A percentile compares a stretch with the other conserved stretches of the same genome.
These are phyloP conservation scores for Arctium lappa DNA, from an alignment of 129 eudicot genomes.

Conservation along the genomic window DNA sequence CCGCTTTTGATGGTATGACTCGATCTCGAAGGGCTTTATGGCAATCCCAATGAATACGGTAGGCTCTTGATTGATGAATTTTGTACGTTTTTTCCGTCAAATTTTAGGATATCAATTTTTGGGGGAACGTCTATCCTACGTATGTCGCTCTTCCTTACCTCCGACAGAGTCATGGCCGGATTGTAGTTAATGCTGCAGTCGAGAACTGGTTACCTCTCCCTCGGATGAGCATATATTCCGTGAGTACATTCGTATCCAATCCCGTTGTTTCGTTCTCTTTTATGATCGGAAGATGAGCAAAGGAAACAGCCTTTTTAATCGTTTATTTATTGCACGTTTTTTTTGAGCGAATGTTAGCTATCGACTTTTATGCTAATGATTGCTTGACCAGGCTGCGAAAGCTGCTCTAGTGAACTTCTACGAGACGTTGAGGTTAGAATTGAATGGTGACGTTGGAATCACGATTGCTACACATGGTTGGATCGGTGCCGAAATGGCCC, in stretches of 20 bases:
- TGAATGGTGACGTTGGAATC: slow-evolving; percentile 70
- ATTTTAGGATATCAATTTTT: slow-evolving; percentile 85
- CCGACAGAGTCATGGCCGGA: slow-evolving; percentile 54
- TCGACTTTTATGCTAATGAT: not conserved
- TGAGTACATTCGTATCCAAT: slow-evolving; percentile 32
- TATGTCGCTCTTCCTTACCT: slow-evolving; percentile 88
- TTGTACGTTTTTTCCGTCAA: not conserved
- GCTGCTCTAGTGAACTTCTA: slow-evolving; percentile 88
- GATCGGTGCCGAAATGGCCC: slow-evolving; percentile 83
- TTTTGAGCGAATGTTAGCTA: not conserved
- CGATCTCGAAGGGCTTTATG: not conserved
- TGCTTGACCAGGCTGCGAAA: slow-evolving; percentile 77
- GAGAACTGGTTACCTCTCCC: slow-evolving; percentile 99
- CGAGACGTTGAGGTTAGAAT: slow-evolving; percentile 80
- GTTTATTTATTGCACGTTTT: not conserved
- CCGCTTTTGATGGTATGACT: slow-evolving; percentile 79
- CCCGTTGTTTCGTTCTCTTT: not conserved
- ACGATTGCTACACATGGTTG: slow-evolving; percentile 96
- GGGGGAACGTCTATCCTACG: slow-evolving; percentile 98
- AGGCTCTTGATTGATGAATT: not conserved
- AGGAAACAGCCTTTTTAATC: not conserved
- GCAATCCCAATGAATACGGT: not conserved
- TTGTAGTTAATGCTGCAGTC: slow-evolving; percentile 85
- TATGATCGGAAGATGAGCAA: not conserved
- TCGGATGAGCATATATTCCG: slow-evolving; percentile 90